phyloP scores from a whole-genome alignment of 148 eudicot genomes.

The Fagopyrum homotropicum region DNA sequence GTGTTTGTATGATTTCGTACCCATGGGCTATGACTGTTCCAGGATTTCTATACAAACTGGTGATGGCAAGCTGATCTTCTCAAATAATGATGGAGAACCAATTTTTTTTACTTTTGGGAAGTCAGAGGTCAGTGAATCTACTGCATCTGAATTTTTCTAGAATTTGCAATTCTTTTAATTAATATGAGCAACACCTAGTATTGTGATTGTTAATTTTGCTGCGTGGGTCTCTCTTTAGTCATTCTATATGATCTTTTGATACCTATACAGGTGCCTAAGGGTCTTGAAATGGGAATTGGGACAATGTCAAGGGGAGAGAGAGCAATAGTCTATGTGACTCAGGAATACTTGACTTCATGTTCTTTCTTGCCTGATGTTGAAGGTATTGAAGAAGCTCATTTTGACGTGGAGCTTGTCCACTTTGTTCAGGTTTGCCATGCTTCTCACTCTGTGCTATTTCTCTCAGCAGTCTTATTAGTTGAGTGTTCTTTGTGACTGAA shows the following conservation, averaged over 20 bases:
- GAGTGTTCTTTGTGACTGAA: not conserved
- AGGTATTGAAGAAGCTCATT: constrained; percentile 73
- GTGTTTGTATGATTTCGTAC: not conserved
- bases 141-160: not conserved
- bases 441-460: not conserved
- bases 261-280: constrained; percentile 60
- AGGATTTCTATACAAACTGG: constrained; percentile 82
- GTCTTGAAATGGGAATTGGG: constrained; percentile 96
- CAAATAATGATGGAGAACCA: constrained; percentile 66
- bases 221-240: not conserved
- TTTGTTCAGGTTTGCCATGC: constrained; percentile 71
- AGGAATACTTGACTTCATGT: constrained; percentile 50
- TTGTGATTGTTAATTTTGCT: not conserved
- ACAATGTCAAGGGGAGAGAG: constrained; percentile 89
- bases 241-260: not conserved
- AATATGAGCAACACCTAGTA: not conserved
- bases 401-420: constrained; percentile 90
- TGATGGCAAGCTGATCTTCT: constrained; percentile 57
- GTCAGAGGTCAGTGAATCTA: constrained; percentile 51
- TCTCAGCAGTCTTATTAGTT: not conserved
- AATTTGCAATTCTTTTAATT: not conserved
- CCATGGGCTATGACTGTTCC: constrained; percentile 15
- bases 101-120: constrained; percentile 80
- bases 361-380: constrained; percentile 44
- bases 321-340: constrained; percentile 68